phyloP scores from a whole-genome alignment of 306 rosid genomes.

The Castanea mollissima region DNA sequence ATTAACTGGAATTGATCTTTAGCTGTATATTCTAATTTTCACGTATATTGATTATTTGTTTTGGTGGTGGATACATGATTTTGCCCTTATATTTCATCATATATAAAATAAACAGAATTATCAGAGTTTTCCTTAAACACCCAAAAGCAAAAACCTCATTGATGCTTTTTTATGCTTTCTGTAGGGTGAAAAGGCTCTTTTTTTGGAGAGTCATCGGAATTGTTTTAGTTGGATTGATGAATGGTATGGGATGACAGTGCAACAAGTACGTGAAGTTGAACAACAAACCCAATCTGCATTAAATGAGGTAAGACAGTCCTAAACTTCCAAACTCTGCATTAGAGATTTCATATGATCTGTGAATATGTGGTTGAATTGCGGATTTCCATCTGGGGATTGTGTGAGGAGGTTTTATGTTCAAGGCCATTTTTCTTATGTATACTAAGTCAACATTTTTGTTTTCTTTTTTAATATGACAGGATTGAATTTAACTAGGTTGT shows the following conservation, averaged over 20 bases:
- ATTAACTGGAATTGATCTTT: neutral
- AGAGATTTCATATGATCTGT: neutral
- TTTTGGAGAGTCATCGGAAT: conserved; percentile 40
- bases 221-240: conserved; percentile 47
- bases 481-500: neutral
- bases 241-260: conserved; percentile 44
- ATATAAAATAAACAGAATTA: neutral
- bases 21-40: neutral
- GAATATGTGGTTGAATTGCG: neutral
- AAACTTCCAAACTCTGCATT: neutral
- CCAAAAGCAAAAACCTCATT: neutral
- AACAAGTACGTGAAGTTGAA: conserved; percentile 36
- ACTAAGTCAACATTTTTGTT: neutral
- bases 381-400: neutral
- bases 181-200: conserved; percentile 49
- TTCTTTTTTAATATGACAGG: neutral
- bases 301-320: conserved; percentile 27
- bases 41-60: neutral
- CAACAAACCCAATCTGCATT: conserved; percentile 14
- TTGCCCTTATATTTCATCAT: neutral
- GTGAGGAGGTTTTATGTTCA: neutral
- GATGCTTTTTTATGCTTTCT: neutral
- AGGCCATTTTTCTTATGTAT: neutral
- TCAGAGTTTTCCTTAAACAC: neutral
- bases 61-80: neutral